Evolutionary conservation across 164 flowering plant genomes (phyloP), one percentile per base, ranked within the genome.

Genomic region (Saururus chinensis): DNA sequence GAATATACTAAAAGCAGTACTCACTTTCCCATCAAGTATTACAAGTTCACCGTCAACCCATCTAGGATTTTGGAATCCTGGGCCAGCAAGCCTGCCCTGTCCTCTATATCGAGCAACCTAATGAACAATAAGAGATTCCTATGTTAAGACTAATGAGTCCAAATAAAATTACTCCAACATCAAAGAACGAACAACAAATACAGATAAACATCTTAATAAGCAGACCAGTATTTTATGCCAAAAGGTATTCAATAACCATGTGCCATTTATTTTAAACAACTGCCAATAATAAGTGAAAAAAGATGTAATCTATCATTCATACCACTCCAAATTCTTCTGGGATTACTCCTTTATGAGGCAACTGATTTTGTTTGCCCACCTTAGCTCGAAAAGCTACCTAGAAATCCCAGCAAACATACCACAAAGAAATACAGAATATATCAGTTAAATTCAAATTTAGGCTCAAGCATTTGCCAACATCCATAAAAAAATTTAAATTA

Each of bases 41-140:
- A 93, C 89, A 63, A 93, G 92, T 79, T 93, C 99, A 45, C 99
- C 99, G 76, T 93, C 96, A 68, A 90, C 96, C 99, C 99, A 93
- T 70, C 89, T 75, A 64, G 97, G 97, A 75, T 85, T 90, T 58
- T 35, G 73, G 70, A 88, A 88, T 17, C 99, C 97, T 40, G 93
- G 87, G 57, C 82, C 95, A 51, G 97, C 89, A 56, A 90, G 85
- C 80, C 97, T 85, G 52, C 99, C 99, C 71, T 93, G 96, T 58
- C 99, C 99, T 81, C 72, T 90, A 74, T 93, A 93, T 64, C 97
- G 82, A 77, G 95, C 99, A 69, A 93, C 73, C 99, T 93, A 55
- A 55, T 17, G 79, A 63, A 41, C 51, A 20, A 20, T 45, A 60
- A 73, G 63, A 45, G 49, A 17, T 12, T 45, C 49, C 49, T 45